Base-by-base conservation (phyloP, 1,284 basidiomycete genomes). In the Apiotrichum domesticum region DNA sequence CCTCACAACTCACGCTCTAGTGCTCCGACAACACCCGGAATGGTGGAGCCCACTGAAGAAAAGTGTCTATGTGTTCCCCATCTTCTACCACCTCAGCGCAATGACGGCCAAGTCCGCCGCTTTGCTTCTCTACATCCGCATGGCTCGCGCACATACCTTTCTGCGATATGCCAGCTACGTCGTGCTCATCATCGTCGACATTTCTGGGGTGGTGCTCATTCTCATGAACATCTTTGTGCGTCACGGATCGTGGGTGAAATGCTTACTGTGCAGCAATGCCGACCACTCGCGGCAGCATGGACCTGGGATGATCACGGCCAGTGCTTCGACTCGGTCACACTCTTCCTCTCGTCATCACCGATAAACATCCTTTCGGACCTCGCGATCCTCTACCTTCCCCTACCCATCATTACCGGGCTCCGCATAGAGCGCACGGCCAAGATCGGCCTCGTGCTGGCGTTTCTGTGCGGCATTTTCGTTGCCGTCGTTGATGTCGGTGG, bases 341-440 rank as follows among this genome's bases (percentile, higher is more conserved):
- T 77, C 37, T 77, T 73, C 61, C 69, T 75, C 44, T 66, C 73
- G 8, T 67, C 71, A 2, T 70, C 73, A 10, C 75, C 75, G 0
- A 67, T 77, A 67, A 75, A 74, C 55, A 66, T 77, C 51, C 64
- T 74, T 41, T 75, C 75, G 46, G 75, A 77, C 56, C 62, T 74
- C 37, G 72, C 75, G 10, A 75, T 77, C 53, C 64, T 77, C 35
- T 62, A 73, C 21, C 65, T 75, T 5, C 75, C 75, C 10, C 63
- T 77, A 14, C 75, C 75, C 2, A 73, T 75, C 54, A 66, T 77
- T 39, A 77, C 75, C 11, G 51, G 63, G 13, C 64, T 77, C 4
- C 68, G 74, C 4, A 73, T 77, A 63, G 72, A 75, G 54, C 63
- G 65, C 45, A 63, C 68, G n/a, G 67, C 71, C 55, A 77, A 77